Evolutionary conservation across 2,329 filamentous ascomycete species (phyloP), one percentile per base, ranked within the genome.

Genomic region (Fusarium sp.): DNA sequence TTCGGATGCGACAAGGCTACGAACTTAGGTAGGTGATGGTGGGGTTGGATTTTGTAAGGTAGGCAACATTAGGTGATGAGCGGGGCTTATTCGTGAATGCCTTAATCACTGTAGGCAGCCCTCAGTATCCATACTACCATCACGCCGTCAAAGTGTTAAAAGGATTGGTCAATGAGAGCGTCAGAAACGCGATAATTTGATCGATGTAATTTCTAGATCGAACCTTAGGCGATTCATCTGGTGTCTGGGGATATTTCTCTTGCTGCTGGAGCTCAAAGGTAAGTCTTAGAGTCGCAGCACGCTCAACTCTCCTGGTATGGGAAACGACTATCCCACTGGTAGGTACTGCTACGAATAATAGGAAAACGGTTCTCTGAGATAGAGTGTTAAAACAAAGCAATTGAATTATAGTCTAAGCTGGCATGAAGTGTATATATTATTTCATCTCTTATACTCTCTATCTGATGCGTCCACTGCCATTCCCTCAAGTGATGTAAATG

Each of bases 1-100:
- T 63, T 70, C 55, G n/a, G 30, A 41, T 51, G 70, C 72, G 72
- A 74, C 72, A 62, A 74, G 72, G 72, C 72, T 74, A 57, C 58
- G 70, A 74, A 73, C 61, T 73, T 71, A 28, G 28, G 28, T 28
- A 71, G 71, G 56, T 60, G 63, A 69, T 71, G 67, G 71, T 69
- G 71, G 71, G 65, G 70, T 71, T 71, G 23, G 58, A 55, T 47
- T 49, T 66, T 37, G 10, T n/a, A 37, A 25, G 32, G 32, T 25
- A 25, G 25, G 25, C 10, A 37, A 37, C 34, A 18, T 37, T 54
- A 45, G 46, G 41, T 60, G 65, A 57, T 51, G 56, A 61, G 68
- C 50, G 68, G 68, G 64, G 64, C 65, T 57, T 58, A 32, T 28
- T 40, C 48, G 37, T 37, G 37, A 46, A 58, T 70, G 61, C 63